These are phyloP conservation scores for Rhynchospora tenuis DNA, from an alignment of 176 grass and related monocot species.

Conservation along the genomic window DNA sequence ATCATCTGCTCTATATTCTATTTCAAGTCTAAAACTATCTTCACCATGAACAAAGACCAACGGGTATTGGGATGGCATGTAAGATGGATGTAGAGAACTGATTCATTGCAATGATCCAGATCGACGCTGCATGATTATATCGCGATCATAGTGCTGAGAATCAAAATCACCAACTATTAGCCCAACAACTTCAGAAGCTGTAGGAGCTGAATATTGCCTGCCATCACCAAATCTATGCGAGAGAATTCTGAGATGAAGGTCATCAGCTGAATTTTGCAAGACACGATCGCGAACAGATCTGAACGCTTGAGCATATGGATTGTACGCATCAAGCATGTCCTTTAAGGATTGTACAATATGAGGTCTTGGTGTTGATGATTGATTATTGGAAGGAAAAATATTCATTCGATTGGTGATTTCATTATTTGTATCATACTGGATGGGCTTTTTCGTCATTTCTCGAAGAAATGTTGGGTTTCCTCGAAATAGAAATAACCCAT, in stretches of 20 bases:
- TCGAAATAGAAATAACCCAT: too few relatives aligned
- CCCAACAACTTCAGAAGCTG: constrained; percentile 11
- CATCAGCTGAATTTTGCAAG: neutral
- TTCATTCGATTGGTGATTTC: too few relatives aligned
- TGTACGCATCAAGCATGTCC: neutral
- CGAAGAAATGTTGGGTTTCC: too few relatives aligned
- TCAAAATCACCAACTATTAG: constrained; percentile 19
- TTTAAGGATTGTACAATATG: too few relatives aligned
- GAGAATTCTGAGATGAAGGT: neutral
- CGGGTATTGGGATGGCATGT: constrained; percentile 21
- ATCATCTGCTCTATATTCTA: neutral
- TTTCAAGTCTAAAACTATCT: constrained; percentile 18
- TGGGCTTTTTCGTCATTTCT: too few relatives aligned
- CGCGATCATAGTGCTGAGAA: neutral
- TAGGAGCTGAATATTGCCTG: neutral
- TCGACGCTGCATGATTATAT: constrained; percentile 20
- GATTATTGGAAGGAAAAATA: too few relatives aligned
- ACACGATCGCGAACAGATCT: neutral
- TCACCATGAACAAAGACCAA: constrained; percentile 35
- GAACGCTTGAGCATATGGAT: neutral
- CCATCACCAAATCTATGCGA: too few relatives aligned
- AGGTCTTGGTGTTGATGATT: too few relatives aligned
- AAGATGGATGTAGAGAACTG: neutral
- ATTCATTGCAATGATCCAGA: neutral
- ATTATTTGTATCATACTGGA: too few relatives aligned